Evolutionary conservation across 345 rosid genomes (phyloP), one percentile per base, ranked within the genome.

Genomic region (Stellera chamaejasme): DNA sequence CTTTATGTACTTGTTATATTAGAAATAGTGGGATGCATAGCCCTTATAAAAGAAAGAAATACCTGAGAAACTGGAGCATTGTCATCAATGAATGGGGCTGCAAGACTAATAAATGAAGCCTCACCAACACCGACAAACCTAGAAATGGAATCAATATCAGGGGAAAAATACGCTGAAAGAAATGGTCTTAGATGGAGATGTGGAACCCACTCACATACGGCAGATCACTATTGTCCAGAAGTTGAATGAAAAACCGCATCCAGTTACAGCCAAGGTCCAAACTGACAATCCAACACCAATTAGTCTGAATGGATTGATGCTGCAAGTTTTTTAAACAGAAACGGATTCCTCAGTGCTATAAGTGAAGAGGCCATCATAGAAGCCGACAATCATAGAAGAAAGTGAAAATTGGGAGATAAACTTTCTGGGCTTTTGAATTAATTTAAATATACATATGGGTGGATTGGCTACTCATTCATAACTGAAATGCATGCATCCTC

Each of bases 91-190:
- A 86, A 92, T 23, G 98, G 98, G 26, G 98, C 97, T 19, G 98
- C 98, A 3, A 92, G 94, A 71, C 98, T 92, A 60, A 92, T 80
- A 66, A 92, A 92, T 48, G 98, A 92, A 64, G 98, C 98, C 66
- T 92, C 98, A 36, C 98, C 98, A 72, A 86, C 90, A 74, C 98
- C 98, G 55, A 88, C 98, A 26, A 92, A 45, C 98, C 98, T 92
- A 69, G 59, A 72, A 64, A 63, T 54, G 67, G 52, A 53, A 69
- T 64, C 27, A 55, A 25, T 41, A 44, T 49, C 16, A 50, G 39
- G 14, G 10, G 19, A 10, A 25, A 59, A 51, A 50, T 27, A 52
- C 43, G 44, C 64, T 43, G 42, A 28, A 52, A 13, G 50, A 11
- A 61, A 58, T 3, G 39, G 7, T 32, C 39, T 32, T 3, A 3